These are phyloP conservation scores for Nigrograna mackinnonii DNA, from an alignment of 2,329 filamentous ascomycete genomes.

Conservation along the genomic window DNA sequence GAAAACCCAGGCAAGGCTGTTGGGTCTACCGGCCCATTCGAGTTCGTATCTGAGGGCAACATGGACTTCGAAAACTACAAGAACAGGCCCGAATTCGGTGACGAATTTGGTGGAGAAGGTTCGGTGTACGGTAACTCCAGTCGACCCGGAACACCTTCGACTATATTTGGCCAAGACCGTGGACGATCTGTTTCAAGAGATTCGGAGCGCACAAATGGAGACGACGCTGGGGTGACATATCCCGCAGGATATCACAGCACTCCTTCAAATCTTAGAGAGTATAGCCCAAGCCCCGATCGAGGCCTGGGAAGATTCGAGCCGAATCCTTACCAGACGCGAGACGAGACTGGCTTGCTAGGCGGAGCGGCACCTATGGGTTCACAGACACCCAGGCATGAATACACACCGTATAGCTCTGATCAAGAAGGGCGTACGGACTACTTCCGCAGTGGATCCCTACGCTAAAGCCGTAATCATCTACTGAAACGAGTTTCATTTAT, in stretches of 20 bases:
- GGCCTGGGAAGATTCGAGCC: constrained; percentile 22
- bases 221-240: constrained; percentile 44
- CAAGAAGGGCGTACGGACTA: constrained; percentile 9
- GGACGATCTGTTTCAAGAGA: constrained; percentile 27
- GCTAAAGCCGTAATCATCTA: not conserved
- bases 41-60: constrained; percentile 82
- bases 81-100: constrained; percentile 83
- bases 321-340: constrained; percentile 24
- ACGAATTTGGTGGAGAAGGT: constrained; percentile 79
- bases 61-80: constrained; percentile 94
- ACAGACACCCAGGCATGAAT: constrained; percentile 17
- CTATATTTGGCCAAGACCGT: constrained; percentile 23
- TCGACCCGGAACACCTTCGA: constrained; percentile 64
- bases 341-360: constrained; percentile 27
- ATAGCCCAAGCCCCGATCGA: constrained; percentile 42
- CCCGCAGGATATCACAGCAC: constrained; percentile 53
- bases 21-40: constrained; percentile 64
- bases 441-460: constrained; percentile 4
- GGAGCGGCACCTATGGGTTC: constrained; percentile 39
- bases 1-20: constrained; percentile 59
- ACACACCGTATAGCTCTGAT: constrained; percentile 34
- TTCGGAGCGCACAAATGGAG: constrained; percentile 30
- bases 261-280: constrained; percentile 44
- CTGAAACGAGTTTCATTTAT: constrained; percentile 5
- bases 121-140: constrained; percentile 59